Base-by-base conservation (phyloP, 2,329 filamentous ascomycete genomes). In the Fusarium citri region DNA sequence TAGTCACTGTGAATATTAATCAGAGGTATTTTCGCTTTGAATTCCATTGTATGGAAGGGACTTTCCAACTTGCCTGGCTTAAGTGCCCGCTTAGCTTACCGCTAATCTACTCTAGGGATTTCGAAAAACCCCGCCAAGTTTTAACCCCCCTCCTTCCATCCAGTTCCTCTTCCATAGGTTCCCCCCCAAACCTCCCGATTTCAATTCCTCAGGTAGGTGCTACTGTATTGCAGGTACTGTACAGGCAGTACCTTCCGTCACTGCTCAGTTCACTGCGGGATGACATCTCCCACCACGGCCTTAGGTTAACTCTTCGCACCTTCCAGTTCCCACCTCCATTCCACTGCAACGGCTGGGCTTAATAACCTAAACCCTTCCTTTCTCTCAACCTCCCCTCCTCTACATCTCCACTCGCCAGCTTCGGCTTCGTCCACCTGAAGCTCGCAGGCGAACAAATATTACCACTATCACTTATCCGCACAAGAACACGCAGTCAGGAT, bases 71-170 rank as follows among this genome's bases (percentile, higher is more conserved):
- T 60, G 42, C 18, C 57, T 48, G 37, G 55, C 51, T 48, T 55
- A 30, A 59, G 41, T 30, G 50, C 37, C 50, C 18, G 41, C 41
- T 50, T 74, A 72, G 54, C 71, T 69, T 65, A 68, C 63, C 66
- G 66, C 71, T 67, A 69, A 65, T 49, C 56, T 61, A 61, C 55
- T 48, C 40, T 41, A 61, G n/a, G 54, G 49, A 53, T 53, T 53
- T 53, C n/a, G 49, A 74, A 65, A 77, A 76, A 71, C 73, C 76
- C 74, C 75, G 74, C 71, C 68, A 74, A 69, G 65, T 58, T 62
- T 59, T 65, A 68, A 68, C n/a, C 43, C 45, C 54, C 43, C 46
- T 56, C 46, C 54, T 26, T 26, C 31, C 46, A 56, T 45, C 20
- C 47, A 31, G 12, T 49, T 43, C 51, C 40, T 45, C 66, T 64